Conservation (phyloP, 805 yeast genomes). For the Teunomyces cretensis region DNA sequence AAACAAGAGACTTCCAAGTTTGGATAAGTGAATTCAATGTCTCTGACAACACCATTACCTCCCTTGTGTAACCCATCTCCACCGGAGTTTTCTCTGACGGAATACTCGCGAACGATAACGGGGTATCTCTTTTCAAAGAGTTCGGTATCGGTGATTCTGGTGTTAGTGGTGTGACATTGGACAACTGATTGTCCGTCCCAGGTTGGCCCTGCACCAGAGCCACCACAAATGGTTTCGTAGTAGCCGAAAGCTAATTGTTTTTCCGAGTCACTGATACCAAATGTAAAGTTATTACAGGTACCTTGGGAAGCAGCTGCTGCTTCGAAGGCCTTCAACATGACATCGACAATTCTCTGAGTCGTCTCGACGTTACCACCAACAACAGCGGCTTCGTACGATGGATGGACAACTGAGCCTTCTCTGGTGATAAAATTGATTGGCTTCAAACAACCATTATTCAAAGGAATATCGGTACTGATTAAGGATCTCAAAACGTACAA, state of each 20-base stretch:
- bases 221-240: conserved; percentile 94
- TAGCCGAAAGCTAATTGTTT: conserved; percentile 75
- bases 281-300: conserved; percentile 90
- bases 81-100: conserved; percentile 72
- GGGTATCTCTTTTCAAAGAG: conserved; percentile 88
- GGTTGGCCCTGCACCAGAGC: conserved; percentile 86
- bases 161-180: conserved; percentile 92
- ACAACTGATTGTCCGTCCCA: conserved; percentile 91
- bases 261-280: conserved; percentile 68
- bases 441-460: conserved; percentile 87
- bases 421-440: conserved; percentile 64
- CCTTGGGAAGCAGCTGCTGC: conserved; percentile 97
- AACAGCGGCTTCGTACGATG: conserved; percentile 84
- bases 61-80: conserved; percentile 74
- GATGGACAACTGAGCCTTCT: conserved; percentile 52
- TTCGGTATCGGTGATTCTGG: conserved; percentile 90
- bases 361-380: conserved; percentile 93
- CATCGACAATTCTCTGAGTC: conserved; percentile 90
- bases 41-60: conserved; percentile 85
- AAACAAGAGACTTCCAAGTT: conserved; percentile 66
- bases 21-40: conserved; percentile 64
- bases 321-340: conserved; percentile 78
- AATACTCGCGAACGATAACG: conserved; percentile 68
- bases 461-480: conserved; percentile 84
- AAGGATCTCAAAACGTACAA: conserved; percentile 83